Evolutionary conservation across 495 filamentous ascomycete genomes (phyloP).

Genomic region (Evernia prunastri): DNA sequence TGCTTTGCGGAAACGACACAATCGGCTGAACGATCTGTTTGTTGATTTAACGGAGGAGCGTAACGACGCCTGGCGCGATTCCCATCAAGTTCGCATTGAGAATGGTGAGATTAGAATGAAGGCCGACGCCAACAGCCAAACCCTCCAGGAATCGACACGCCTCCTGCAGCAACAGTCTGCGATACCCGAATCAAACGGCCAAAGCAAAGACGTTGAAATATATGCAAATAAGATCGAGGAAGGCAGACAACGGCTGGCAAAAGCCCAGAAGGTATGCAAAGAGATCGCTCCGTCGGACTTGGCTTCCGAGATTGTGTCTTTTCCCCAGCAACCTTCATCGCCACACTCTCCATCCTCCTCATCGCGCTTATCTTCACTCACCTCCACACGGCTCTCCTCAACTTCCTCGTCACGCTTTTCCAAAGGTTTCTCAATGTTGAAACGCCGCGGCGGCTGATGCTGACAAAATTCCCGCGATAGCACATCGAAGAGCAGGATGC

Average conservation of each 20-base stretch:
- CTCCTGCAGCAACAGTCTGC: constrained; percentile 25
- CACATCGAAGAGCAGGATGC: constrained; percentile 56
- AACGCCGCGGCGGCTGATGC: background rate
- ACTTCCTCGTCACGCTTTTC: background rate
- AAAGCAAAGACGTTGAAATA: constrained; percentile 31
- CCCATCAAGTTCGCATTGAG: constrained; percentile 41
- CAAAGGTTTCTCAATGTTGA: background rate
- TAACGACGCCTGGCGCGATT: constrained; percentile 39
- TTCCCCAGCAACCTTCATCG: constrained; percentile 3
- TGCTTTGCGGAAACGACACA: constrained; percentile 35
- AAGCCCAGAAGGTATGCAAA: constrained; percentile 43
- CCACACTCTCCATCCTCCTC: constrained; percentile 1
- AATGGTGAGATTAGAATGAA: constrained; percentile 38
- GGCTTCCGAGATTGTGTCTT: constrained; percentile 2
- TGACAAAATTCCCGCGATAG: constrained; percentile 24
- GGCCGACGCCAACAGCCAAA: constrained; percentile 19
- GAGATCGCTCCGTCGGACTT: background rate
- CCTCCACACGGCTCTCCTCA: background rate
- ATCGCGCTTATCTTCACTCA: background rate
- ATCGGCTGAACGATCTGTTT: constrained; percentile 39
- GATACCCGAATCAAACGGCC: background rate
- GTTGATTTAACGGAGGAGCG: constrained; percentile 38
- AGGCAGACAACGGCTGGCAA: constrained; percentile 41
- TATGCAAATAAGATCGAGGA: constrained; percentile 42
- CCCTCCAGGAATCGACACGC: constrained; percentile 38